phyloP scores from a whole-genome alignment of 129 eudicot species.

The Tagetes erecta region DNA sequence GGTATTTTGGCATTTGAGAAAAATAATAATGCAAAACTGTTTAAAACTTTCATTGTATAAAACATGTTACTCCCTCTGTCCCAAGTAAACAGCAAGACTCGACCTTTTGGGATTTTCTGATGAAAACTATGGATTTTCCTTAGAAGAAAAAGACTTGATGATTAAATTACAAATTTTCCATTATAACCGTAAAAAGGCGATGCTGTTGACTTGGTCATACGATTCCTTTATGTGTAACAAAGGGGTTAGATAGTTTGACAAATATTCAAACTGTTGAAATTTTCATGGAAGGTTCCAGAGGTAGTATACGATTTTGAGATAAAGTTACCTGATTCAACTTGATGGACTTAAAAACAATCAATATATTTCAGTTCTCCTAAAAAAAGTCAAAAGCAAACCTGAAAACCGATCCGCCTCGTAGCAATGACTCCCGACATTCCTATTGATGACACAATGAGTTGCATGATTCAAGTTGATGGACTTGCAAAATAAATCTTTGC shows the following conservation, averaged over 20 bases:
- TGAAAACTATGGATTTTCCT: not conserved
- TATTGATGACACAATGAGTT: slow-evolving; percentile 37
- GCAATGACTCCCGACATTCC: slow-evolving; percentile 32
- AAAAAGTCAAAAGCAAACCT: slow-evolving; percentile 42
- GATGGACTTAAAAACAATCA: too few species aligned
- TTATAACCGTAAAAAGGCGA: not conserved
- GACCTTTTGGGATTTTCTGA: not conserved
- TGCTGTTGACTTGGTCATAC: slow-evolving; percentile 18
- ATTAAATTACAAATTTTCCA: slow-evolving; percentile 17
- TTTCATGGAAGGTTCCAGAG: slow-evolving; percentile 6
- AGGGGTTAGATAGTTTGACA: not conserved
- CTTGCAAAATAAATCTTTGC: slow-evolving; percentile 56
- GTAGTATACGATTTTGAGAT: not conserved
- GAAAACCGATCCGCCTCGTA: slow-evolving; percentile 41
- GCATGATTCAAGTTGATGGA: slow-evolving; percentile 39
- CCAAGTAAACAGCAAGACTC: not conserved
- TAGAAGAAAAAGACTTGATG: not conserved
- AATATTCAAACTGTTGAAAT: slow-evolving; percentile 9
- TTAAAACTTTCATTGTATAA: slow-evolving; percentile 1
- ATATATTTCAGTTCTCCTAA: not conserved
- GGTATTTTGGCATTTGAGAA: slow-evolving; percentile 2
- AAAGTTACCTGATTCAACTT: too few species aligned
- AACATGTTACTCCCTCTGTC: not conserved
- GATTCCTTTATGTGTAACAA: slow-evolving; percentile 7
- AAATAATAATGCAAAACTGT: slow-evolving; percentile 1